phyloP scores from a whole-genome alignment of 2,329 filamentous ascomycete species.

The Thermothelomyces thermophilus region DNA sequence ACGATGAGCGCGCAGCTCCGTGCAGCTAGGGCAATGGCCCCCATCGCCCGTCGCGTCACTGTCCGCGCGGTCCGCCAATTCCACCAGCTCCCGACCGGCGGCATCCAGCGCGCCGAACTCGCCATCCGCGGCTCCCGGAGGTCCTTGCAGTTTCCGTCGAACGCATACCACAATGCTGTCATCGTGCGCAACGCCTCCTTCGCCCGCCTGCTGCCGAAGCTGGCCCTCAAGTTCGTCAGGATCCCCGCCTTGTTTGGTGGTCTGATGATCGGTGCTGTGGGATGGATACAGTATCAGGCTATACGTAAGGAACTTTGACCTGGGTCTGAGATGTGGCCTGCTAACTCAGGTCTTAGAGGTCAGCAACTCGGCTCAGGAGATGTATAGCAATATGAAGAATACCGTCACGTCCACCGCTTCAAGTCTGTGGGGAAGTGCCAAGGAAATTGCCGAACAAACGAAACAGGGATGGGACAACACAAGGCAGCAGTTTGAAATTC shows the following conservation, averaged over 20 bases:
- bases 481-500: slow-evolving; percentile 64
- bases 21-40: slow-evolving; percentile 59
- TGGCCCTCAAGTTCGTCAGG: slow-evolving; percentile 82
- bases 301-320: slow-evolving; percentile 52
- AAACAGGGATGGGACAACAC: slow-evolving; percentile 75
- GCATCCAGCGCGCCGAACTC: slow-evolving; percentile 60
- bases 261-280: slow-evolving; percentile 75
- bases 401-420: slow-evolving; percentile 63
- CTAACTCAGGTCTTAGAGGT: slow-evolving; percentile 47
- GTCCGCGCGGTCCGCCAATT: slow-evolving; percentile 54
- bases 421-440: slow-evolving; percentile 63
- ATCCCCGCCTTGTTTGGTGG: slow-evolving; percentile 90
- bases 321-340: not conserved
- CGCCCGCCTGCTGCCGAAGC: slow-evolving; percentile 65
- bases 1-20: slow-evolving; percentile 68
- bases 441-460: slow-evolving; percentile 72
- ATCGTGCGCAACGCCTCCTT: slow-evolving; percentile 59
- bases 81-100: slow-evolving; percentile 60
- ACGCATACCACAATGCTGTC: slow-evolving; percentile 76
- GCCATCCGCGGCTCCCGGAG: slow-evolving; percentile 54
- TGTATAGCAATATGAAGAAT: slow-evolving; percentile 68
- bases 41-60: slow-evolving; percentile 55
- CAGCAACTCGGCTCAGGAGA: slow-evolving; percentile 68
- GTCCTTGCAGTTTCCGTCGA: slow-evolving; percentile 72
- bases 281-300: slow-evolving; percentile 95